Percentiles rank a stretch among this genome's conserved stretches.
Evolutionary conservation across 1,284 basidiomycete species (phyloP).

Genomic region (Ganoderma leucocontextum): DNA sequence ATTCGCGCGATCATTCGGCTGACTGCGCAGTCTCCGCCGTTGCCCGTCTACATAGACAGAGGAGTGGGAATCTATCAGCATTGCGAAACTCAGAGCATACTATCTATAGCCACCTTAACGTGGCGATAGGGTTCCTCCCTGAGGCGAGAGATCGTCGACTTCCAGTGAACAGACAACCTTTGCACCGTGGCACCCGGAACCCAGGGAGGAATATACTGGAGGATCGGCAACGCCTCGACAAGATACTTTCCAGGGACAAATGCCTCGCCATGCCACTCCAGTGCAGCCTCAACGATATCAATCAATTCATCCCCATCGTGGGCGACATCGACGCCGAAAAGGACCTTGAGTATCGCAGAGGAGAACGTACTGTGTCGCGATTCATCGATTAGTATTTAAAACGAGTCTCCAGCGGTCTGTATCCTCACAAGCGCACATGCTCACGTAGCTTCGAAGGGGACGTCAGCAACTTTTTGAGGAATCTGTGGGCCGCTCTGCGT

Average conservation of each 20-base stretch:
- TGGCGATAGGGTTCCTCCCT: not conserved
- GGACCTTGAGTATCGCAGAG: not conserved
- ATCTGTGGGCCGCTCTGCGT: constrained; percentile 1
- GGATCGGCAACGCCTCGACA: constrained; percentile 18
- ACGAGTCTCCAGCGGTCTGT: too few relatives aligned
- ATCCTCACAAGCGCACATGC: constrained; percentile 11
- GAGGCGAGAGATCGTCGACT: not conserved
- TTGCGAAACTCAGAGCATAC: not conserved
- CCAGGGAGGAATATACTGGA: constrained; percentile 22
- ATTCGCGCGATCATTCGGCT: not conserved
- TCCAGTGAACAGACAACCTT: not conserved
- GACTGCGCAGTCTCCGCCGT: not conserved
- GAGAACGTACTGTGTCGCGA: constrained; percentile 11
- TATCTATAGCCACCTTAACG: not conserved
- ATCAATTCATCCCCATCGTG: constrained; percentile 11
- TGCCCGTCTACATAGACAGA: not conserved
- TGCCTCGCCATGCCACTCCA: not conserved
- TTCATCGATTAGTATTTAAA: not conserved
- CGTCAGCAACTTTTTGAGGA: not conserved
- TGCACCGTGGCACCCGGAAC: constrained; percentile 15
- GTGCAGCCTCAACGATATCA: constrained; percentile 1
- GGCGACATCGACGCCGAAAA: constrained; percentile 16
- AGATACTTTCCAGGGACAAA: constrained; percentile 19
- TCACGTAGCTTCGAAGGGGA: not conserved
- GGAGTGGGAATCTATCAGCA: not conserved